Percentiles rank a stretch among this genome's conserved stretches.
Conservation (phyloP, 768 basidiomycete genomes). For the Pleurotus citrinopileatus region DNA sequence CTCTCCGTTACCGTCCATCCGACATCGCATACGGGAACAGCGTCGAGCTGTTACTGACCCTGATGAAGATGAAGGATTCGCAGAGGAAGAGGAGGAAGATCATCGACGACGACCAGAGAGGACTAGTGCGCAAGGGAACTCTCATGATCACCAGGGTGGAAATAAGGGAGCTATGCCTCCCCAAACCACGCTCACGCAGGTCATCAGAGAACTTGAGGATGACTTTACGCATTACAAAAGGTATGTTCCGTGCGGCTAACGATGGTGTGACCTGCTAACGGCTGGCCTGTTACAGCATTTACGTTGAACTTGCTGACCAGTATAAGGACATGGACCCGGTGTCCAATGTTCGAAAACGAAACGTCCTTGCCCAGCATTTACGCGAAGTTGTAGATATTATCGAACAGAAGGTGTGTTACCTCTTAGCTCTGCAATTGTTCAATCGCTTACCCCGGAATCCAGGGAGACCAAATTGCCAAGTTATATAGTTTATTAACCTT, state of each 20-base stretch:
- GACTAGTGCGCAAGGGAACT: constrained; percentile 25
- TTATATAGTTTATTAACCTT: constrained; percentile 82
- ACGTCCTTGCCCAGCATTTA: constrained; percentile 84
- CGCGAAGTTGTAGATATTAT: constrained; percentile 89
- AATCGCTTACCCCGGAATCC: constrained; percentile 11
- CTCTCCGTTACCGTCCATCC: constrained; percentile 23
- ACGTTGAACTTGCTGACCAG: constrained; percentile 87
- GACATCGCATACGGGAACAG: constrained; percentile 11
- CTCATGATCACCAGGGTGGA: constrained; percentile 30
- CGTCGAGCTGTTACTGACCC: constrained; percentile 11
- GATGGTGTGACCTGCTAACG: too few relatives aligned
- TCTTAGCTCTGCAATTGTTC: constrained; percentile 2
- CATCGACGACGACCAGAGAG: constrained; percentile 17
- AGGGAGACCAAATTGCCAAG: constrained; percentile 95
- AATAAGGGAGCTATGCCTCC: constrained; percentile 58
- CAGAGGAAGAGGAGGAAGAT: constrained; percentile 38
- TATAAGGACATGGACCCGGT: constrained; percentile 88
- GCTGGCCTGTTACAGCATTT: constrained; percentile 58
- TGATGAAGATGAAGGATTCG: constrained; percentile 48
- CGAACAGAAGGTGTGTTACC: constrained; percentile 74
- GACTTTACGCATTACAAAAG: constrained; percentile 95
- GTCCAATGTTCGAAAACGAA: constrained; percentile 76
- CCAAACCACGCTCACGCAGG: constrained; percentile 82
- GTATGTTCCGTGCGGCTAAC: constrained; percentile 48
- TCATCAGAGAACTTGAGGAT: constrained; percentile 87